These are phyloP conservation scores for Aspergillus transmontanensis DNA, from an alignment of 2,329 filamentous ascomycete genomes.

Conservation along the genomic window DNA sequence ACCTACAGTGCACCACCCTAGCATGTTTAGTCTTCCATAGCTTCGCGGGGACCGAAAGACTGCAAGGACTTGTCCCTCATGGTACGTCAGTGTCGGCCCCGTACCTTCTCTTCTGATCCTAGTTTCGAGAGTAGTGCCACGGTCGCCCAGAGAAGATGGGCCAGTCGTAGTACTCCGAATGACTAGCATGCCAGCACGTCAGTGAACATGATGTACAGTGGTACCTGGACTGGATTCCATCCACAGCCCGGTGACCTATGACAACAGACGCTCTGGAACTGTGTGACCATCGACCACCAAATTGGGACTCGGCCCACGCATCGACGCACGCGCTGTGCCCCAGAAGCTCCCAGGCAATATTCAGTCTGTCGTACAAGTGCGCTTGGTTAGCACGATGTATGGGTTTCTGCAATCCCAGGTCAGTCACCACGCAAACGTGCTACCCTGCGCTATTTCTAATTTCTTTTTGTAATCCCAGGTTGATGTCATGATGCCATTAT, in stretches of 20 bases:
- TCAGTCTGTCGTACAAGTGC: conserved; percentile 21
- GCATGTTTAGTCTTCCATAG: conserved; percentile 7
- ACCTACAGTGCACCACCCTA: conserved; percentile 6
- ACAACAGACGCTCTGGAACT: conserved; percentile 12
- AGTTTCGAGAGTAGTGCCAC: conserved; percentile 18
- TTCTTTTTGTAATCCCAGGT: conserved; percentile 13
- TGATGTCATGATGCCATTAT: conserved; percentile 11
- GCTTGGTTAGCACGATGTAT: conserved; percentile 17
- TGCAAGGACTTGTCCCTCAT: conserved; percentile 21
- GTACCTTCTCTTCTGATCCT: conserved; percentile 19
- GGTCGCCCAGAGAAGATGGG: conserved; percentile 13
- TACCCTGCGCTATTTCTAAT: conserved; percentile 18
- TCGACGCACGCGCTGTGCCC: conserved; percentile 22
- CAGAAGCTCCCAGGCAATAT: conserved; percentile 1
- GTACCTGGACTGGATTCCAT: conserved; percentile 8
- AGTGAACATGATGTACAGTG: conserved; percentile 17
- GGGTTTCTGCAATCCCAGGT: conserved; percentile 19
- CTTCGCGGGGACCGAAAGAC: conserved; percentile 13
- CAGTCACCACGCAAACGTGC: conserved; percentile 7
- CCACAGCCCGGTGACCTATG: conserved; percentile 2
- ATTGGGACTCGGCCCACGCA: conserved; percentile 23
- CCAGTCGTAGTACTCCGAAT: conserved; percentile 20
- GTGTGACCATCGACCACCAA: conserved; percentile 22
- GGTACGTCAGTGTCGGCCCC: conserved; percentile 25
- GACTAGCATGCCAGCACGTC: conserved; percentile 20